Conservation (phyloP, 768 basidiomycete species). For the Auricularia heimuer region DNA sequence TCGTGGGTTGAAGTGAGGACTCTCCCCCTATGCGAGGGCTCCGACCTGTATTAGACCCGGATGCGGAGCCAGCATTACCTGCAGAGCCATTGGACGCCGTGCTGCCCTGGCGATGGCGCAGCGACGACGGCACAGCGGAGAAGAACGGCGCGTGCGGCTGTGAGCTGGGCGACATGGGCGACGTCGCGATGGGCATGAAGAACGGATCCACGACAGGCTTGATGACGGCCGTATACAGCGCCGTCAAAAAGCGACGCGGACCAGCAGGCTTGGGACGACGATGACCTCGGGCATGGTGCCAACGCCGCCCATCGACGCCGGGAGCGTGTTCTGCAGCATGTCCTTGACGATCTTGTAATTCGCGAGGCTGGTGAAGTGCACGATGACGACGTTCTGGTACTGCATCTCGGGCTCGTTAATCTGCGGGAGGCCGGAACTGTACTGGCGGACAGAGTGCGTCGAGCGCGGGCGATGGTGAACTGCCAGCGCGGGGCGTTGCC, state of each 20-base stretch:
- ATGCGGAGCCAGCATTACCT: conserved; percentile 28
- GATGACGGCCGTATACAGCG: conserved; percentile 80
- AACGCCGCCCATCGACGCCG: conserved; percentile 15
- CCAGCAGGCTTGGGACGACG: conserved; percentile 95
- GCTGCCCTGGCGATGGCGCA: conserved; percentile 8
- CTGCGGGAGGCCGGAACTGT: background rate
- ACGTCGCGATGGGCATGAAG: conserved; percentile 90
- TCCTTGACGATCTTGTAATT: conserved; percentile 89
- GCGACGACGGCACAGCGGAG: conserved; percentile 12
- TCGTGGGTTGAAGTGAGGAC: conserved; percentile 58
- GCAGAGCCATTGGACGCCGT: conserved; percentile 19
- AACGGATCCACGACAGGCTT: conserved; percentile 84
- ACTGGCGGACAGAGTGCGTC: conserved; percentile 63
- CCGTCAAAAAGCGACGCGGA: conserved; percentile 84
- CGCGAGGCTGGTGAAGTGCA: conserved; percentile 85
- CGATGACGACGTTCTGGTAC: conserved; percentile 36
- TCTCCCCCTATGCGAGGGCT: conserved; percentile 50
- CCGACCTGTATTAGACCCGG: conserved; percentile 34
- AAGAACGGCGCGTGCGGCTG: conserved; percentile 36
- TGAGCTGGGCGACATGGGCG: conserved; percentile 69
- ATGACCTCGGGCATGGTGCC: conserved; percentile 73
- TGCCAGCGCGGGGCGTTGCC: conserved; percentile 62
- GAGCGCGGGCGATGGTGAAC: conserved; percentile 67
- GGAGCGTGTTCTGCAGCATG: conserved; percentile 59
- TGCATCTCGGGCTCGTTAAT: background rate